A percentile compares a stretch with the other conserved stretches of the same genome.
These are phyloP conservation scores for Alternaria sp. DNA, from an alignment of 2,329 filamentous ascomycete species.

Conservation along the genomic window DNA sequence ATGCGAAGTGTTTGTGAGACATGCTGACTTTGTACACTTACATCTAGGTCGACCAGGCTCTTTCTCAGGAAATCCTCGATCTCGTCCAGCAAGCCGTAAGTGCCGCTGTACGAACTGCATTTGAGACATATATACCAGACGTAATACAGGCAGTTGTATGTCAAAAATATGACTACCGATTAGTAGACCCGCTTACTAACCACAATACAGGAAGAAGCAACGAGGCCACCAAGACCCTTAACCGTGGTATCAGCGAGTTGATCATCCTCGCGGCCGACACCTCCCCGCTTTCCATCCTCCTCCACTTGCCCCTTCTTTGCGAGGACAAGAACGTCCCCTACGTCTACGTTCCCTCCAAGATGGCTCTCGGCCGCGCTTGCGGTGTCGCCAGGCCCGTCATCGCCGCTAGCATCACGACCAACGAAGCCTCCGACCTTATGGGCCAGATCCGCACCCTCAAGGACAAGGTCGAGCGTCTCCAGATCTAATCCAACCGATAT, in stretches of 20 bases:
- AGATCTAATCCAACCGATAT: constrained; percentile 69
- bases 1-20: too few relatives aligned
- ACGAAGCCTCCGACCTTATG: constrained; percentile 65
- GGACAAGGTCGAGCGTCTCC: constrained; percentile 94
- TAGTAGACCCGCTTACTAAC: too few relatives aligned
- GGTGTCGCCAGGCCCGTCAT: constrained; percentile 91
- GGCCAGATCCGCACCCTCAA: constrained; percentile 87
- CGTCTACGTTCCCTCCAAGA: constrained; percentile 75
- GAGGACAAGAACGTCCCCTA: constrained; percentile 79
- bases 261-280: constrained; percentile 86
- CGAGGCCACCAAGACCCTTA: constrained; percentile 80
- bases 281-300: constrained; percentile 77
- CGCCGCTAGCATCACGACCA: constrained; percentile 82
- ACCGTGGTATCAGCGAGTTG: constrained; percentile 88
- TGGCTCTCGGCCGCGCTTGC: constrained; percentile 74
- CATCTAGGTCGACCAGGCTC: constrained; percentile 56
- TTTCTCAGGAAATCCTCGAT: constrained; percentile 57
- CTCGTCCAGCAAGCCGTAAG: constrained; percentile 39
- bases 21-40: too few relatives aligned
- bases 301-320: constrained; percentile 79
- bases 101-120: not conserved
- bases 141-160: too few relatives aligned
- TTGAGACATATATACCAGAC: not conserved
- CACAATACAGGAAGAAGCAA: constrained; percentile 58
- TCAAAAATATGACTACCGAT: too few relatives aligned